Evolutionary conservation across 2,329 filamentous ascomycete genomes (phyloP).

Genomic region (Hymenoscyphus fraxineus): DNA sequence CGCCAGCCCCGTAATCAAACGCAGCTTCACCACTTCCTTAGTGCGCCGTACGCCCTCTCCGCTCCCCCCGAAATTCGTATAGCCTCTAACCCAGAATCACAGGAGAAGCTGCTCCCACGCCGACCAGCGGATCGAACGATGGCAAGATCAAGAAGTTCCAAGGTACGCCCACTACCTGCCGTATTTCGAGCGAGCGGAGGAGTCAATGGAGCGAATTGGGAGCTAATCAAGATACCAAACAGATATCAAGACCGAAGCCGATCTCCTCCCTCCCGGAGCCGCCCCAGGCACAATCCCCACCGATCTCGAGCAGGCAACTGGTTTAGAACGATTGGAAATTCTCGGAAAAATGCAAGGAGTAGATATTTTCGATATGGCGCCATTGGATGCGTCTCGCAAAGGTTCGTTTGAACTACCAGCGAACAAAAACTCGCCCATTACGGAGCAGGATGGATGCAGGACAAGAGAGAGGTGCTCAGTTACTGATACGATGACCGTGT

Average conservation of each 20-base stretch:
- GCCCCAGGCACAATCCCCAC: constrained; percentile 79
- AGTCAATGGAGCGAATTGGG: constrained; percentile 15
- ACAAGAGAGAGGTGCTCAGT: constrained; percentile 5
- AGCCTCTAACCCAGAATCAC: constrained; percentile 3
- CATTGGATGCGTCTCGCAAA: constrained; percentile 83
- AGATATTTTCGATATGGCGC: constrained; percentile 97
- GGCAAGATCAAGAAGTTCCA: constrained; percentile 35
- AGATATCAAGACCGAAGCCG: constrained; percentile 82
- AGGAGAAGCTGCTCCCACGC: constrained; percentile 30
- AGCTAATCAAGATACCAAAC: constrained; percentile 20
- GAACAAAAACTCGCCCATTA: constrained; percentile 17
- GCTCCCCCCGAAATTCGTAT: not conserved
- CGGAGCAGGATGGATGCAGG: constrained; percentile 1
- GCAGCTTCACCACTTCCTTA: constrained; percentile 58
- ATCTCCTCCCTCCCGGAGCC: constrained; percentile 82
- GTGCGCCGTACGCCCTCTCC: constrained; percentile 53
- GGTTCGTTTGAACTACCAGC: constrained; percentile 47
- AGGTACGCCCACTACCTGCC: constrained; percentile 24
- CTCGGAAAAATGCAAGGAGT: constrained; percentile 99
- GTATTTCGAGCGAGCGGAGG: not conserved
- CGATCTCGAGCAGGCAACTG: constrained; percentile 92
- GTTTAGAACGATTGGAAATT: constrained; percentile 97
- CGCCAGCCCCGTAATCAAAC: constrained; percentile 50
- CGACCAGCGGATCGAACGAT: constrained; percentile 21
- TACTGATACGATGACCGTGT: constrained; percentile 18